phyloP scores from a whole-genome alignment of 805 yeast species.

The Hanseniaspora hatyaiensis region DNA sequence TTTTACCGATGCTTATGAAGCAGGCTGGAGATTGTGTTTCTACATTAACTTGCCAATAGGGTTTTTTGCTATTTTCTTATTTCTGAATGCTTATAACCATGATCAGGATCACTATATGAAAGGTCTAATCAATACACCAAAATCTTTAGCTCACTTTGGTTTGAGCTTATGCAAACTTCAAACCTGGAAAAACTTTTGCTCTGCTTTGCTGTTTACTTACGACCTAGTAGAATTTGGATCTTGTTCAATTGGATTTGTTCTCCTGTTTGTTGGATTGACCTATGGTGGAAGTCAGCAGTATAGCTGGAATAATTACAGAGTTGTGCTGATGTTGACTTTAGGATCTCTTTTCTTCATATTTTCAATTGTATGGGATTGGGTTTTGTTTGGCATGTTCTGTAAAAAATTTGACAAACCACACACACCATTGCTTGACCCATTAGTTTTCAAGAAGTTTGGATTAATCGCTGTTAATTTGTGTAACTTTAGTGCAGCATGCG shows the following conservation, averaged over 20 bases:
- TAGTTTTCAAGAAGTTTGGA: constrained; percentile 13
- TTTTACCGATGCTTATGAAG: constrained; percentile 36
- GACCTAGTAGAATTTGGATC: constrained; percentile 24
- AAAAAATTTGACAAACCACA: neutral
- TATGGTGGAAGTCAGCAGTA: constrained; percentile 49
- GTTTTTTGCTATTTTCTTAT: constrained; percentile 30
- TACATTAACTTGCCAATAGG: constrained; percentile 60
- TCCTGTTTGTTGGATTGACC: constrained; percentile 23
- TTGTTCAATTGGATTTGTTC: constrained; percentile 22
- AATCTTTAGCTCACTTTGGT: neutral
- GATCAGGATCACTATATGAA: constrained; percentile 4
- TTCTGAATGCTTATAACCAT: constrained; percentile 18
- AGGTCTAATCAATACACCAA: neutral
- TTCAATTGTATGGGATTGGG: constrained; percentile 39
- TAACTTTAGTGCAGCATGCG: constrained; percentile 1
- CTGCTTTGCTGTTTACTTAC: constrained; percentile 18
- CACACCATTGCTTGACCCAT: constrained; percentile 11
- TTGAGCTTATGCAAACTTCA: neutral
- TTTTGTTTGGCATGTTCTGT: constrained; percentile 19
- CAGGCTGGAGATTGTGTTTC: constrained; percentile 70
- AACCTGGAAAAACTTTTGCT: constrained; percentile 1
- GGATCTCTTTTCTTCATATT: constrained; percentile 34
- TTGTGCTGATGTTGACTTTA: constrained; percentile 33
- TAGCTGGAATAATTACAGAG: constrained; percentile 41
- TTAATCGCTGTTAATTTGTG: constrained; percentile 10